A percentile compares a stretch with the other conserved stretches of the same genome.
Conservation (phyloP, 306 rosid species). For the Vigna unguiculata region DNA sequence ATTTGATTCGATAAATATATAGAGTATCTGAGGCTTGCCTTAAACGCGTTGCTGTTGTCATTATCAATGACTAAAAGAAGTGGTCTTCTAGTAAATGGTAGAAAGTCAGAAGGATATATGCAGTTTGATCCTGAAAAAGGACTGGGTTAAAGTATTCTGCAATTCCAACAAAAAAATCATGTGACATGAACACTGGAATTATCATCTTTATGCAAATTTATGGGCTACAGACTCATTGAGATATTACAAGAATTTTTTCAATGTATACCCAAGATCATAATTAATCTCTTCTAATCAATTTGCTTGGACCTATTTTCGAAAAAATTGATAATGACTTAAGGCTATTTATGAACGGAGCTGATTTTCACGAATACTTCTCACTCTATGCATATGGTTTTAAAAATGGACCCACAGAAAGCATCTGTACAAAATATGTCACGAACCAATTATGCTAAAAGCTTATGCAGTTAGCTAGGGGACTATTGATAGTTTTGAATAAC, state of each 20-base stretch:
- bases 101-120: constrained; percentile 81
- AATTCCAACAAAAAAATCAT: constrained; percentile 35
- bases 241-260: constrained; percentile 3
- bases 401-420: neutral
- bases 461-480: neutral
- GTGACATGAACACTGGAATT: constrained; percentile 6
- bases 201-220: constrained; percentile 38
- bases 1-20: constrained; percentile 18
- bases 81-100: constrained; percentile 96
- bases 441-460: neutral
- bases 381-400: neutral
- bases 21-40: constrained; percentile 62
- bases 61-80: constrained; percentile 84
- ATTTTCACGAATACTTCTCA: constrained; percentile 2
- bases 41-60: constrained; percentile 81
- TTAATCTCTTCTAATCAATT: constrained; percentile 34
- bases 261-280: constrained; percentile 26
- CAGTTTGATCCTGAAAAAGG: constrained; percentile 77
- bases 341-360: neutral
- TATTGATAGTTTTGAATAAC: constrained; percentile 1
- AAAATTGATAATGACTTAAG: constrained; percentile 9
- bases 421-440: neutral
- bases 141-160: constrained; percentile 48
- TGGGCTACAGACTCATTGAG: constrained; percentile 17
- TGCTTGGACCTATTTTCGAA: constrained; percentile 31